Evolutionary conservation across 352 stramenopile genomes (phyloP).

Genomic region (Globisporangium spinosum): DNA sequence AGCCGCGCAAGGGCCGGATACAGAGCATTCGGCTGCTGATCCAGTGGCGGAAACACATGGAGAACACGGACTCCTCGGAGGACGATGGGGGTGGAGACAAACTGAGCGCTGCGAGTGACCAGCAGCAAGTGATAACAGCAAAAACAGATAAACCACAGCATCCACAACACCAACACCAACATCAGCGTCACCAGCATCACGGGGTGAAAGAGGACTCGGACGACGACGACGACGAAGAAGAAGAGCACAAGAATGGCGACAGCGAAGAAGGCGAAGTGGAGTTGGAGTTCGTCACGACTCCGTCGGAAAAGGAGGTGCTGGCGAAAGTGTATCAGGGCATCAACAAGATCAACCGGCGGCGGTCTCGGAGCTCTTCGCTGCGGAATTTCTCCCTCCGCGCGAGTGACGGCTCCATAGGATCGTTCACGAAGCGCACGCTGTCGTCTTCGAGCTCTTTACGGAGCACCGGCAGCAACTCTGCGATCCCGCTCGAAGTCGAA

Average conservation of each 20-base stretch:
- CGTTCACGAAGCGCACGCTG: slow-evolving; percentile 42
- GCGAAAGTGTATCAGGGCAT: slow-evolving; percentile 65
- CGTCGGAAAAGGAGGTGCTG: slow-evolving; percentile 67
- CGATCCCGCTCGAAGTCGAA: slow-evolving; percentile 19
- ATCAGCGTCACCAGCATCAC: slow-evolving; percentile 17
- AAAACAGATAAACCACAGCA: slow-evolving; percentile 3
- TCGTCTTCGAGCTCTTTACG: slow-evolving; percentile 58
- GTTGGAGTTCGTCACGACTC: slow-evolving; percentile 63
- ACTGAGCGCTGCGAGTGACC: not conserved
- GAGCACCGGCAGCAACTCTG: slow-evolving; percentile 37
- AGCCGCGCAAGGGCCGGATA: slow-evolving; percentile 36
- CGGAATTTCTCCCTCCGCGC: slow-evolving; percentile 45
- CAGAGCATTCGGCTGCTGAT: slow-evolving; percentile 73
- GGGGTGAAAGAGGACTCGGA: slow-evolving; percentile 16
- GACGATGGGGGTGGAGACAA: slow-evolving; percentile 17
- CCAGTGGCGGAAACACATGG: slow-evolving; percentile 57
- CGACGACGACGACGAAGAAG: slow-evolving; percentile 9
- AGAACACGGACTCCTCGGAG: slow-evolving; percentile 8
- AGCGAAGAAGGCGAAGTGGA: slow-evolving; percentile 32
- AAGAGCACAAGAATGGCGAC: slow-evolving; percentile 24
- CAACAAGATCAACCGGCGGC: slow-evolving; percentile 65
- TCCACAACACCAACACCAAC: slow-evolving; percentile 20
- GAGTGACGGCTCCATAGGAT: slow-evolving; percentile 29
- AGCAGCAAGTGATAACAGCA: not conserved
- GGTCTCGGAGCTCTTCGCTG: slow-evolving; percentile 63